Conservation (phyloP, 306 rosid species). For the Trifolium repens region DNA sequence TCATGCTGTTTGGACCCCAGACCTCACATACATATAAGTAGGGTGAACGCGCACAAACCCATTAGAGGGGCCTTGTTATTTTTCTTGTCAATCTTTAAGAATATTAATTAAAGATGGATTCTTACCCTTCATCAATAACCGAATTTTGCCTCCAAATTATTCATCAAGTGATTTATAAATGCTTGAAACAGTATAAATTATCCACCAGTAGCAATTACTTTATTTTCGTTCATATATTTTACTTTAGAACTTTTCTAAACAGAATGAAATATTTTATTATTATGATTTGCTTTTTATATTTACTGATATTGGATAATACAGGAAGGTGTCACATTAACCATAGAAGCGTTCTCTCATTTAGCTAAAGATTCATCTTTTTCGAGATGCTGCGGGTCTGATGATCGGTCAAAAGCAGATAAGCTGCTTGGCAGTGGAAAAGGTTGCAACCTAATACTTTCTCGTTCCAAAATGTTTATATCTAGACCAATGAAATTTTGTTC, state of each 20-base stretch:
- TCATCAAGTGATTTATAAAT: conserved; percentile 3
- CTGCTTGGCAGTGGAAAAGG: conserved; percentile 89
- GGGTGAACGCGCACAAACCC: background rate
- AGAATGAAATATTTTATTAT: conserved; percentile 20
- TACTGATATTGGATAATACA: conserved; percentile 49
- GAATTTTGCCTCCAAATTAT: conserved; percentile 11
- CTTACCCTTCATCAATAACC: background rate
- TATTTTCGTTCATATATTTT: conserved; percentile 34
- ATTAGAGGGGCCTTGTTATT: conserved; percentile 15
- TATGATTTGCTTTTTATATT: conserved; percentile 39
- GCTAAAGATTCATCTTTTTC: conserved; percentile 57
- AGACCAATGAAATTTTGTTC: conserved; percentile 20
- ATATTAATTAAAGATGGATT: conserved; percentile 19
- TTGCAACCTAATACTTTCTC: conserved; percentile 44
- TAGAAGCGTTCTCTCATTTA: conserved; percentile 71
- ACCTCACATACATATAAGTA: background rate
- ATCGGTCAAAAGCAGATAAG: conserved; percentile 73
- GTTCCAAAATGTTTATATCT: conserved; percentile 26
- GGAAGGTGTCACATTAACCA: conserved; percentile 76
- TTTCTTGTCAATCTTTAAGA: conserved; percentile 21
- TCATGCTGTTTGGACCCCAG: conserved; percentile 16
- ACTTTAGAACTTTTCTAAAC: conserved; percentile 16
- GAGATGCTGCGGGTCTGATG: conserved; percentile 46
- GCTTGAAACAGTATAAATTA: conserved; percentile 28
- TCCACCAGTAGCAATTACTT: conserved; percentile 6